Evolutionary conservation across 192 early-diverging fungal species (phyloP), one percentile per base, ranked within the genome.

Genomic region (Entomortierella lignicola): DNA sequence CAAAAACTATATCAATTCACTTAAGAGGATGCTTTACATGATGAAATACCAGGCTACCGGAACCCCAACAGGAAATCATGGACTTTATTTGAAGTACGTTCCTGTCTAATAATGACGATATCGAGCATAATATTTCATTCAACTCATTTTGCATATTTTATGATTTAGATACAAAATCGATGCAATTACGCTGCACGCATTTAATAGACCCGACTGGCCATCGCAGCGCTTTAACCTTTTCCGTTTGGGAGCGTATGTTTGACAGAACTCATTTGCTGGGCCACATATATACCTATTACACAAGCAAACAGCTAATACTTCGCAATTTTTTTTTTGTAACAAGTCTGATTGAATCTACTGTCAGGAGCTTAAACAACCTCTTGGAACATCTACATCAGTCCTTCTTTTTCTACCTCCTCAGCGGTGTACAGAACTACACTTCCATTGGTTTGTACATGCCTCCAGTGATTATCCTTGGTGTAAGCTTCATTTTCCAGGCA

Each of bases 321-420:
- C 27, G 39, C 25, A 18, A 8, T 2, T 1, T 64, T 34, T 63
- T 30, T 4, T 10, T 2, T 25, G 23, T 27, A 31, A 68, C 17
- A 58, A 89, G 92, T n/a, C 66, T 91, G 12, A 54, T 96, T 4
- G 97, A 99, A 69, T 93, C 93, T 0, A 86, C 91, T 1, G 79
- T 95, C 69, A 91, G 94, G 63, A 93, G 91, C 67, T 84, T 96
- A 51, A 97, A 94, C 84, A 98, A 97, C 71, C 69, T 99, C 50
- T 85, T 99, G 50, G 97, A 99, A 77, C 90, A 94, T 59, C 87
- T 99, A 43, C 97, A 99, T 71, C 96, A 97, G 74, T 94, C 96
- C 42, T 99, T 95, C 83, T 99, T 96, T 85, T 97, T 98, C 71
- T 99, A 99, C 81, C 85, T 96, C n/a, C 86, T 97, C 72, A 92